Base-by-base conservation (phyloP, 2,329 filamentous ascomycete species). In the Chaetothyriales sp. region DNA sequence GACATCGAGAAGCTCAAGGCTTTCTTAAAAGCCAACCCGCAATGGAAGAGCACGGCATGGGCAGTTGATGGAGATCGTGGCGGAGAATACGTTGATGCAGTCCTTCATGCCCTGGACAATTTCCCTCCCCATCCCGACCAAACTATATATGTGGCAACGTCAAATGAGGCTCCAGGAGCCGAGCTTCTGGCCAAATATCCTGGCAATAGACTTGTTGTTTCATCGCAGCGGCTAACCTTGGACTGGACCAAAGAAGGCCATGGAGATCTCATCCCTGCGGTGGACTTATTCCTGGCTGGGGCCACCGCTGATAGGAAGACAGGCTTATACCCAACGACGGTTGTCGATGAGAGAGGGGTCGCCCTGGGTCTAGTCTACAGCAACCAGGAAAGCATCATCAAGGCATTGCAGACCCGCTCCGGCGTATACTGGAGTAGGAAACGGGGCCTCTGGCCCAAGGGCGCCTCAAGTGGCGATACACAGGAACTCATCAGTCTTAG, bases 351-450 rank as follows among this genome's bases (percentile, higher is more conserved):
- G 73, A 75, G 84, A 47, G 89, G 89, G 1, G 74, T 85, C 18
- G 86, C 88, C 7, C 73, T 98, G 13, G 92, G 92, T 0, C 71
- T 98, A 58, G 92, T 95, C 18, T 98, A 95, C 74, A 95, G 89
- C 69, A 95, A 86, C 64, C 81, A 85, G 57, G 86, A 94, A 67
- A 97, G 90, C 65, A 81, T 98, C 33, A 75, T 81, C 7, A 90
- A 94, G 70, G 90, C 90, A 40, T 66, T 98, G 55, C 80, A 80
- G 62, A 94, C 88, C 6, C 82, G 83, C 18, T 76, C 77, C 10
- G 89, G 92, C 29, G 90, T 97, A 40, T 98, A 98, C 67, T 89
- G 95, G 70, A 97, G 90, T 72, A 79, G 92, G 49, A 97, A 95
- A 74, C 80, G 92, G 45, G 92, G 92, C 0, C 70, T 98, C 25